Evolutionary conservation across 2,329 filamentous ascomycete genomes (phyloP), one percentile per base, ranked within the genome.

Genomic region (Fusarium camptoceras): DNA sequence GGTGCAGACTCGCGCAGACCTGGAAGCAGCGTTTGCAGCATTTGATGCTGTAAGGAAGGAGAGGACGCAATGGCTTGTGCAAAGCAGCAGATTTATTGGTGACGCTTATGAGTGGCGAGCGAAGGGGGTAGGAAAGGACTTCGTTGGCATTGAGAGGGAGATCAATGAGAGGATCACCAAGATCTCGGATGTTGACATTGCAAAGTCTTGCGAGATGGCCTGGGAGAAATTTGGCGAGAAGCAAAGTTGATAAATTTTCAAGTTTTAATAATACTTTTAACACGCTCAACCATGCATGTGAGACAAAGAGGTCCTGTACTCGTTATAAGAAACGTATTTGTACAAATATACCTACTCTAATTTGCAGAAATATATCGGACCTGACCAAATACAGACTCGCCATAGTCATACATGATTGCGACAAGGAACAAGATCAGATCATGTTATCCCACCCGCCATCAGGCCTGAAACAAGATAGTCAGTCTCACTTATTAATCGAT

Each of bases 41-140:
- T 87, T 89, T 47, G 77, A 78, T n/a, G 82, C 82, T 0, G 89
- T 83, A 6, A 79, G 88, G 1, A 78, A 86, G 5, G 80, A 83
- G 12, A 76, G 86, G 11, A 83, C 81, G 11, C 84, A 87, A 61
- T 82, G 81, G 74, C 75, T 88, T 0, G 85, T 88, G 0, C 76
- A 80, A 8, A 87, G 81, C 51, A 88, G 86, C 59, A 80, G 85
- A 18, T 20, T 84, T 73, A 51, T 73, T 15, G 71, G 71, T 1
- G 75, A 79, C 57, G 60, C 84, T 15, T 85, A 86, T 72, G 78
- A 87, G 67, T 82, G 83, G 77, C 73, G 83, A 50, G 74, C 83
- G 1, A 55, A 59, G 1, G 71, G 71, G 0, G 60, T 73, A 4
- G 68, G 71, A n/a, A 67, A 55, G 30, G 58, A 74, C 11, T 47